Percentiles rank a stretch among this genome's conserved stretches.
Evolutionary conservation across 202 grass and related monocot genomes (phyloP).

Genomic region (Schoenoplectus tabernaemontani): DNA sequence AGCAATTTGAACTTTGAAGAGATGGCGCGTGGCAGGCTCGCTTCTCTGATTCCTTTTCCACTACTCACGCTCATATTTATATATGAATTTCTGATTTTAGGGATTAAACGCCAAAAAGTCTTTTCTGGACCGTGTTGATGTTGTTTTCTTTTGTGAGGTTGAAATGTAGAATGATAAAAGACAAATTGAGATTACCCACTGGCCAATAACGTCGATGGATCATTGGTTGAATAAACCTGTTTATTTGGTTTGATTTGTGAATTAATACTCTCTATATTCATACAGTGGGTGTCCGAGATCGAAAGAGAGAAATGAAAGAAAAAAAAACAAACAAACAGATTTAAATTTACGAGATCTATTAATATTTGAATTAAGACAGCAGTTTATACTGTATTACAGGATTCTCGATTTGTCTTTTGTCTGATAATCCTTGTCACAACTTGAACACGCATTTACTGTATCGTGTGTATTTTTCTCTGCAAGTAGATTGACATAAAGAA

Average conservation of each 20-base stretch:
- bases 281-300: no score
- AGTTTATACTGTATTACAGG: no score
- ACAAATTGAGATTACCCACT: no score
- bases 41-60: slow-evolving; percentile 10
- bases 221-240: not conserved
- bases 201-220: no score
- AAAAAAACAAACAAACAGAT: no score
- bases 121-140: not conserved
- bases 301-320: no score
- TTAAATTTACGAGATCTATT: no score
- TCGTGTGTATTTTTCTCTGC: not conserved
- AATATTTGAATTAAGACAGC: no score
- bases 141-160: not conserved
- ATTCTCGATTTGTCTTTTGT: no score
- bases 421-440: not conserved
- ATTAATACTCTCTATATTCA: no score
- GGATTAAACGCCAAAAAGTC: not conserved
- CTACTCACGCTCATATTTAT: not conserved
- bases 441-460: not conserved
- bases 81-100: not conserved
- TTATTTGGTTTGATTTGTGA: not conserved
- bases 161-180: no score
- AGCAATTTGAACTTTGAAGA: not conserved
- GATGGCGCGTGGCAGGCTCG: slow-evolving; percentile 11
- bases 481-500: not conserved